Base-by-base conservation (phyloP, 805 yeast species). In the Dipodascus albidus region DNA sequence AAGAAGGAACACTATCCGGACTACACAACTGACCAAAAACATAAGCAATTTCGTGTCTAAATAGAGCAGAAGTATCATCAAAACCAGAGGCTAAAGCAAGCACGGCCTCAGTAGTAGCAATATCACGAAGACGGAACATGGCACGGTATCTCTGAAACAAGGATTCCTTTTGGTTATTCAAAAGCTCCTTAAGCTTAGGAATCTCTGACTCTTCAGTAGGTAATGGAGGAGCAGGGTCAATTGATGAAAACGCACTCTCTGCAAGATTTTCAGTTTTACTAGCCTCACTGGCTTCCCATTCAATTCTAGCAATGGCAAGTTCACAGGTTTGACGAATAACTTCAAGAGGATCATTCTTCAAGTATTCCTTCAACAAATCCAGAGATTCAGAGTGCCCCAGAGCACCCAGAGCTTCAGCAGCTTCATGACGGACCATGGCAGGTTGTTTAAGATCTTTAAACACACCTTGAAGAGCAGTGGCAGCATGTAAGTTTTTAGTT, bases 401-500 rank as follows among this genome's bases (percentile, higher is more conserved):
- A 48, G 99, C 99, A 57, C 99, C 99, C 53, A 93, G 75, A 47
- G 98, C 99, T 71, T 93, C 99, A 4, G 99, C 99, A 17, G 99
- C 99, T 70, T 93, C 99, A 69, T 93, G 99, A 69, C 99, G 85
- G 38, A 93, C 99, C 98, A 93, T 93, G 56, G 86, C 75, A 73
- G 91, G 98, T 60, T 74, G 74, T 15, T 73, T 59, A 22, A 66
- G 64, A 67, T 83, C 82, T 50, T 71, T 70, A 62, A 93, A 76
- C 21, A 88, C 96, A 4, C 76, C 75, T 67, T 87, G 78, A 56
- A 93, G 76, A 50, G 81, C 75, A 50, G 87, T 84, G 56, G 91
- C 86, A 55, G 96, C 88, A 54, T 79, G 69, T 60, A 82, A 65
- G 71, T 90, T 90, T 67, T 86, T 83, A 49, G 96, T 90, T 71